These are phyloP conservation scores for Ziziphus jujuba DNA, from an alignment of 306 rosid genomes.

Conservation along the genomic window DNA sequence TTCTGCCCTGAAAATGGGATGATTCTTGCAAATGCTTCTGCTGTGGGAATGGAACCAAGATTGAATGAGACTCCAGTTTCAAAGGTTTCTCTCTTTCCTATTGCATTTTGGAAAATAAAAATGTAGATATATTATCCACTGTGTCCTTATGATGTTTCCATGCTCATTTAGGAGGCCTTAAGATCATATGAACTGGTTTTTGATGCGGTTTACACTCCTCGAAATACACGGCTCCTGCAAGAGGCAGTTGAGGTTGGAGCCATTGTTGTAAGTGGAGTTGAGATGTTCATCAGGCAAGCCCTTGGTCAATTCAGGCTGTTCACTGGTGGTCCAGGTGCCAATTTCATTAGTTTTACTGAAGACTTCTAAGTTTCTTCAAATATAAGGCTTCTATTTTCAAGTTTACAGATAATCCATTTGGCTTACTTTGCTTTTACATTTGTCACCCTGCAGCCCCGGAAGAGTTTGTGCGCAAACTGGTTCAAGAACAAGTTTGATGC, in stretches of 20 bases:
- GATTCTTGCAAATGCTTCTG: slow-evolving; percentile 25
- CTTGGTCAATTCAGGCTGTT: slow-evolving; percentile 19
- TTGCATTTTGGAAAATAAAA: too few species aligned
- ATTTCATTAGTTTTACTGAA: neutral
- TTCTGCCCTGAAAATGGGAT: slow-evolving; percentile 18
- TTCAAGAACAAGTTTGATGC: slow-evolving; percentile 13
- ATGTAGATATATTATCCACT: neutral
- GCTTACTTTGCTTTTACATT: neutral
- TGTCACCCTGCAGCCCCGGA: slow-evolving; percentile 20
- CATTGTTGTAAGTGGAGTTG: slow-evolving; percentile 24
- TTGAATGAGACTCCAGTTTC: slow-evolving; percentile 13
- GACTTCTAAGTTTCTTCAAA: neutral
- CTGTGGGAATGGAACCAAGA: slow-evolving; percentile 22
- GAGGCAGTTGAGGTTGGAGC: slow-evolving; percentile 25
- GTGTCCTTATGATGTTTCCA: neutral
- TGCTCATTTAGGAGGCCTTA: slow-evolving; percentile 13
- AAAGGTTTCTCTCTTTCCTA: slow-evolving; percentile 7
- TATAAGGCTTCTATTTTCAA: neutral
- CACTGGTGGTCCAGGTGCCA: slow-evolving; percentile 17
- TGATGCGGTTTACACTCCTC: slow-evolving; percentile 26
- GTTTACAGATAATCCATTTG: neutral
- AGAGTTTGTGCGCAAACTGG: slow-evolving; percentile 21
- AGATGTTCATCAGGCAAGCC: slow-evolving; percentile 27
- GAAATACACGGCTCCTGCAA: slow-evolving; percentile 17
- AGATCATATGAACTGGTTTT: slow-evolving; percentile 18